Evolutionary conservation across 192 early-diverging fungal genomes (phyloP), one percentile per base, ranked within the genome.

Genomic region (Allomyces javanicus): DNA sequence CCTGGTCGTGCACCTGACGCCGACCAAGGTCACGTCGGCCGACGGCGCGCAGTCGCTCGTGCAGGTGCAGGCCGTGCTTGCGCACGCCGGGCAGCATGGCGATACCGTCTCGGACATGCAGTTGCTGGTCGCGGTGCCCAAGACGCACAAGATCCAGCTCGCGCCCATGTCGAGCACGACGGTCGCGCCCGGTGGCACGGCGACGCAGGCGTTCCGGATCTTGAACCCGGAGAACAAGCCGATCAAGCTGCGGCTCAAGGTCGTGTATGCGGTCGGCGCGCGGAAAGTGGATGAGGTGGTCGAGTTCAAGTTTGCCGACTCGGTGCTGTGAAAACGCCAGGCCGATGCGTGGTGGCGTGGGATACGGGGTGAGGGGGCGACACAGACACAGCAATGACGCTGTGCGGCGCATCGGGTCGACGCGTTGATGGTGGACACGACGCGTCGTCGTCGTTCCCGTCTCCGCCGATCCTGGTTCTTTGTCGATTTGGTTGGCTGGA

Each of bases 51-150:
- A 10, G 12, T 50, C 24, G 70, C 33, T 40, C 33, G 33, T 40
- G 33, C 33, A 40, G 33, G 33, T 40, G 33, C 33, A 40, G 33
- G 33, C 33, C 33, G 33, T 40, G 33, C 33, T 40, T 7, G 33
- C 33, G 33, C 33, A 40, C 33, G 7, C 33, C 33, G 33, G 33
- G 33, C 33, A 40, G 33, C 33, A 40, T 21, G 79, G 80, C 50
- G 79, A 78, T 9, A 27, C 69, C 4, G 75, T 94, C 44, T 76
- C 74, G 22, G 83, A 83, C 24, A 65, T 96, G 24, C 78, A 80
- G 63, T 89, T 99, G 71, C 82, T 91, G 74, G 94, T 93, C 14
- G 96, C 96, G 0, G 95, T 99, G 17, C 93, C 93, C 24, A 92
- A 92, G 78, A 87, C 86, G 58, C 85, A 95, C 66, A 86, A 88